Conservation (phyloP, 768 basidiomycete genomes). For the Mycena galericulata region DNA sequence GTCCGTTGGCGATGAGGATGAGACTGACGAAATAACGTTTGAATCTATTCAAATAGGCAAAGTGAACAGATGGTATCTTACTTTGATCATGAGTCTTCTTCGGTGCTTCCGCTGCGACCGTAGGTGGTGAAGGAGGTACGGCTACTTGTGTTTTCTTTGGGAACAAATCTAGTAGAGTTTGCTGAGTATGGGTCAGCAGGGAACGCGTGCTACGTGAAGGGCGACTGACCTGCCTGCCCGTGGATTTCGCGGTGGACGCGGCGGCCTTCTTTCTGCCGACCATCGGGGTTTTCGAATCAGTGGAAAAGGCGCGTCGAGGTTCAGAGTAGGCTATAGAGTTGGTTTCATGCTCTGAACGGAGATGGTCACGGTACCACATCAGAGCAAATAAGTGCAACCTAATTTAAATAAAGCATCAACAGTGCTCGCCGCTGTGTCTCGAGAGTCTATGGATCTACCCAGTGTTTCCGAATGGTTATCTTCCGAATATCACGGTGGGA, state of each 20-base stretch:
- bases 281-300: slow-evolving; percentile 51
- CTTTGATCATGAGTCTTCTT: neutral
- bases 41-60: neutral
- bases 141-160: slow-evolving; percentile 33
- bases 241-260: slow-evolving; percentile 32
- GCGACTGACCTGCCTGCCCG: slow-evolving; percentile 46
- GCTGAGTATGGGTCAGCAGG: slow-evolving; percentile 42
- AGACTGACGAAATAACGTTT: neutral
- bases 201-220: slow-evolving; percentile 5
- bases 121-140: neutral
- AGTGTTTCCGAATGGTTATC: slow-evolving; percentile 47
- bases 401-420: no score
- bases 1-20: neutral
- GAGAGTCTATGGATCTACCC: neutral
- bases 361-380: neutral
- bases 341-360: neutral
- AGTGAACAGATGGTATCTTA: neutral
- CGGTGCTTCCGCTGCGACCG: no score
- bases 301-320: slow-evolving; percentile 41
- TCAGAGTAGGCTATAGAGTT: slow-evolving; percentile 31
- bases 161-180: slow-evolving; percentile 56
- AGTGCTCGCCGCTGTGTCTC: neutral
- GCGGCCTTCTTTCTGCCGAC: slow-evolving; percentile 40
- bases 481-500: slow-evolving; percentile 55
- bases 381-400: no score